A percentile compares a stretch with the other conserved stretches of the same genome.
Conservation (phyloP, 2,329 filamentous ascomycete species). For the Beauveria australis region DNA sequence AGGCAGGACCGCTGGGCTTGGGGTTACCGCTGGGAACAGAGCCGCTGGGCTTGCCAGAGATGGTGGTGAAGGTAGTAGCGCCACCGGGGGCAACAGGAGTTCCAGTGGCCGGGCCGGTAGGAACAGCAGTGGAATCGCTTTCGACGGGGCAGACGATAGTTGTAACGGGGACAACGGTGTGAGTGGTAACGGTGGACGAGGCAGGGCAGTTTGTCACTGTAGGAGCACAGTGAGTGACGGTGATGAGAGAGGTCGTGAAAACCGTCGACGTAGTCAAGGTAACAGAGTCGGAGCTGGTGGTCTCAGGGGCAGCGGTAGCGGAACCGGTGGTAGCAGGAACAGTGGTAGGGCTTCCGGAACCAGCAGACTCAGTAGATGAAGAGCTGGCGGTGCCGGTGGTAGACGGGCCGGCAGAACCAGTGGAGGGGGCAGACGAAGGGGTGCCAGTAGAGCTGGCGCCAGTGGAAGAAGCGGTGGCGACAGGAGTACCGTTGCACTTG, state of each 20-base stretch:
- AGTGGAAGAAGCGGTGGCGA: neutral
- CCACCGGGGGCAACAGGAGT: neutral
- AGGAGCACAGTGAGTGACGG: conserved; percentile 6
- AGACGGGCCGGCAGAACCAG: neutral
- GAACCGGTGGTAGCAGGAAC: neutral
- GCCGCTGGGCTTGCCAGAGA: neutral
- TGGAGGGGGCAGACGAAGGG: neutral
- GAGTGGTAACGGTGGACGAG: conserved; percentile 4
- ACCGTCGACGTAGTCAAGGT: conserved; percentile 2
- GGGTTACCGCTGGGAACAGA: neutral
- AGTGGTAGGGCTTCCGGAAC: neutral
- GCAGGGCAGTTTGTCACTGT: conserved; percentile 9
- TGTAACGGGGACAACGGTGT: conserved; percentile 4
- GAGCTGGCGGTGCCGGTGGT: neutral
- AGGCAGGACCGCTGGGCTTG: neutral
- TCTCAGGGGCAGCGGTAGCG: neutral
- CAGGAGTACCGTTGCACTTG: neutral
- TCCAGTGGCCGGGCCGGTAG: neutral
- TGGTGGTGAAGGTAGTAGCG: neutral
- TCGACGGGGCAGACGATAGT: neutral
- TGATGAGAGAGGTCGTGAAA: conserved; percentile 5
- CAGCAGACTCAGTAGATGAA: neutral
- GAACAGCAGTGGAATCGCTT: neutral
- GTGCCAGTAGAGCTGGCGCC: neutral
- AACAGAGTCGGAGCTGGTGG: neutral